Evolutionary conservation across 2,329 filamentous ascomycete species (phyloP).

Genomic region (Ascosphaera apis): DNA sequence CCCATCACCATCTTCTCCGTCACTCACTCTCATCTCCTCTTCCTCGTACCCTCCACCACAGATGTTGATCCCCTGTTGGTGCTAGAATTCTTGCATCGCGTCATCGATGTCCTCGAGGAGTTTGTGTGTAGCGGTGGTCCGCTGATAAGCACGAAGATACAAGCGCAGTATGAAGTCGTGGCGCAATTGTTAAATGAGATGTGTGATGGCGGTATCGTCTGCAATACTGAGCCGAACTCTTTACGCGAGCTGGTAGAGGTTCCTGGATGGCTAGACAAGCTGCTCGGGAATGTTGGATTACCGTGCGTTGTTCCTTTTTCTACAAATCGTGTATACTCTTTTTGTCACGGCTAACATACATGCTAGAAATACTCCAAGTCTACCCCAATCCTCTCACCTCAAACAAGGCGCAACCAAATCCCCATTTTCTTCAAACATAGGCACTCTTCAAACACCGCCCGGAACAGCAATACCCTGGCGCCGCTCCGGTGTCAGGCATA

Average conservation of each 20-base stretch:
- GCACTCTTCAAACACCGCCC: too few relatives aligned
- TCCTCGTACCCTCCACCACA: slow-evolving; percentile 60
- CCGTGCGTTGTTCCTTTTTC: too few relatives aligned
- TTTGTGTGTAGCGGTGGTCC: slow-evolving; percentile 84
- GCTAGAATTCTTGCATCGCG: slow-evolving; percentile 81
- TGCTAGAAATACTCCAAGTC: too few relatives aligned
- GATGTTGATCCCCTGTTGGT: slow-evolving; percentile 78
- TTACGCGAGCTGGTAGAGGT: slow-evolving; percentile 79
- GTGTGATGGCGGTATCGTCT: slow-evolving; percentile 80
- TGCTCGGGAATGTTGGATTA: slow-evolving; percentile 68
- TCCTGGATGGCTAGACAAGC: slow-evolving; percentile 68
- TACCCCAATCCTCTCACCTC: too few relatives aligned
- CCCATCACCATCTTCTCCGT: slow-evolving; percentile 77
- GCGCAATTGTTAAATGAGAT: slow-evolving; percentile 86
- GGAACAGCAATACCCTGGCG: slow-evolving; percentile 69
- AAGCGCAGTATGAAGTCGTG: slow-evolving; percentile 76
- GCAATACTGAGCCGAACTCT: slow-evolving; percentile 81
- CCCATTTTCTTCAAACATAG: too few relatives aligned
- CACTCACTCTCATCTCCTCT: slow-evolving; percentile 64
- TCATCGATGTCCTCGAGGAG: slow-evolving; percentile 81
- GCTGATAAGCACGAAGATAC: slow-evolving; percentile 63
- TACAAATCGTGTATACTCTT: too few relatives aligned
- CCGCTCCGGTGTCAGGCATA: slow-evolving; percentile 76
- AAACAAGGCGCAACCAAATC: too few relatives aligned
- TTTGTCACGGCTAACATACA: too few relatives aligned